Evolutionary conservation across 2,329 filamentous ascomycete species (phyloP).

Genomic region (Ambrosiella beaveri): DNA sequence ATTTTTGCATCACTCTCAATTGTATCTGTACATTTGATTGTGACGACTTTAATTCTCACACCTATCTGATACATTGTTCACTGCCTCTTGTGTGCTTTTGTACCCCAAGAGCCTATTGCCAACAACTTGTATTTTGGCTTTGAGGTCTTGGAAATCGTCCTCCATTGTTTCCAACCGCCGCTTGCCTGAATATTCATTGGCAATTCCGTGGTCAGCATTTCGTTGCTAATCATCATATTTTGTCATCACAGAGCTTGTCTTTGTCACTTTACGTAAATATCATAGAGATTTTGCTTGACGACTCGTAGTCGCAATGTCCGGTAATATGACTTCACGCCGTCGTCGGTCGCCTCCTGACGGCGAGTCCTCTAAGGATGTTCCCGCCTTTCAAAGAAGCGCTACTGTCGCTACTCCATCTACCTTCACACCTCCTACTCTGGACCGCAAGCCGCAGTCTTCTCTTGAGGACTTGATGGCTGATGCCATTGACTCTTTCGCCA

Average conservation of each 20-base stretch:
- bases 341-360: conserved; percentile 21
- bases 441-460: conserved; percentile 51
- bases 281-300: not conserved
- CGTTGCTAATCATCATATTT: no score
- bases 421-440: conserved; percentile 34
- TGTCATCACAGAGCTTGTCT: not conserved
- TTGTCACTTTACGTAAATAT: not conserved
- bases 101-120: no score
- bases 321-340: conserved; percentile 10
- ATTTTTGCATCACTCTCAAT: no score
- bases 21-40: no score
- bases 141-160: no score
- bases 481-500: conserved; percentile 40
- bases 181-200: no score
- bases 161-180: no score
- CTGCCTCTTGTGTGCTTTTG: no score
- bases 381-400: conserved; percentile 19
- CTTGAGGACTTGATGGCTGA: conserved; percentile 57
- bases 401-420: conserved; percentile 22
- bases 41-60: no score
- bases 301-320: conserved; percentile 14
- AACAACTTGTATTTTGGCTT: no score
- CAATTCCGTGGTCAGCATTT: no score
- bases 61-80: no score
- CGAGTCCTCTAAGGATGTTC: conserved; percentile 16